A percentile compares a stretch with the other conserved stretches of the same genome.
phyloP scores from a whole-genome alignment of 768 basidiomycete species.

The Butyriboletus loyo region DNA sequence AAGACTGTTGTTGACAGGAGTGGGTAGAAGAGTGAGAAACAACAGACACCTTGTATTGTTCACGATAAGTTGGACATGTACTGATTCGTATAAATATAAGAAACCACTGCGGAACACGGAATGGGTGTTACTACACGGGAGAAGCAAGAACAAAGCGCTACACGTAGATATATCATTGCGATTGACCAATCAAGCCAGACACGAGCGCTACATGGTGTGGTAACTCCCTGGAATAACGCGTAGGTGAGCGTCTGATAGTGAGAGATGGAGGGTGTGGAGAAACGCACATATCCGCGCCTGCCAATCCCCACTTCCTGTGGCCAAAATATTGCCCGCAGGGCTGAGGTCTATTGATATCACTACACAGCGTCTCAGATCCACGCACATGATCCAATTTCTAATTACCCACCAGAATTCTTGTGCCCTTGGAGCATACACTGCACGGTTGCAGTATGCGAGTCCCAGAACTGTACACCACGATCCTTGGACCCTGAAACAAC shows the following conservation, averaged over 20 bases:
- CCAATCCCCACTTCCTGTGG: constrained; percentile 72
- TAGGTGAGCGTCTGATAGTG: constrained; percentile 1
- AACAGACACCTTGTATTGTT: constrained; percentile 2
- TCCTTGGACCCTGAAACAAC: constrained; percentile 96
- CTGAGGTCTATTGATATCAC: constrained; percentile 74
- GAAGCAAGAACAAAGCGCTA: constrained; percentile 29
- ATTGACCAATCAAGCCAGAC: constrained; percentile 5
- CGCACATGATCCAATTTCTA: neutral
- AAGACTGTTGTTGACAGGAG: constrained; percentile 2
- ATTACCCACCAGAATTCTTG: constrained; percentile 60
- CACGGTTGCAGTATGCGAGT: constrained; percentile 70
- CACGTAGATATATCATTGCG: constrained; percentile 21
- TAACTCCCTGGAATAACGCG: constrained; percentile 26
- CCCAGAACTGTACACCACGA: constrained; percentile 94
- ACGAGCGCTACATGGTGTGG: constrained; percentile 24
- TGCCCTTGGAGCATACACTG: constrained; percentile 89
- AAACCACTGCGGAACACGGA: constrained; percentile 8
- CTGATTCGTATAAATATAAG: constrained; percentile 25
- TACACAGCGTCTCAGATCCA: constrained; percentile 23
- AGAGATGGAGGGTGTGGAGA: neutral
- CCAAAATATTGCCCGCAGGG: constrained; percentile 56
- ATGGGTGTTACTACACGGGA: constrained; percentile 18
- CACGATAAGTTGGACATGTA: constrained; percentile 5
- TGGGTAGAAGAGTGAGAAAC: constrained; percentile 4
- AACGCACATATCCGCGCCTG: constrained; percentile 65